Conservation (phyloP, 2,329 filamentous ascomycete genomes). For the Ploettnerulaceae sp. region DNA sequence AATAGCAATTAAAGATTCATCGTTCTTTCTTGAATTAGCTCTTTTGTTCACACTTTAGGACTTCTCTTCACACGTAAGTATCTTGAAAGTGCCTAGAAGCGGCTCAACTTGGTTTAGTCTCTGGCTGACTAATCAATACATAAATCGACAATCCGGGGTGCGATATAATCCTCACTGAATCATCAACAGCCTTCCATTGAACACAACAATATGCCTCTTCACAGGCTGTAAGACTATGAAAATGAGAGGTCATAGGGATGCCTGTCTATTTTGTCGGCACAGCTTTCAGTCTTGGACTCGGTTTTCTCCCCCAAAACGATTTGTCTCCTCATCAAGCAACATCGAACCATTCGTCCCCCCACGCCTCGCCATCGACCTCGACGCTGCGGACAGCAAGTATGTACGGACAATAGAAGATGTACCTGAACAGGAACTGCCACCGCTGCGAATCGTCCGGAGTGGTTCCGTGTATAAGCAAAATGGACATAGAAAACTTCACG, state of each 20-base stretch:
- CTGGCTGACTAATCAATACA: too few relatives aligned
- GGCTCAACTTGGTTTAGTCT: too few relatives aligned
- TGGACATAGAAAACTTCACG: neutral
- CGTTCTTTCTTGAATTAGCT: too few relatives aligned
- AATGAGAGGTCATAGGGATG: slow-evolving; percentile 11
- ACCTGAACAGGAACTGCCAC: slow-evolving; percentile 1
- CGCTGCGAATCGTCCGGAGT: neutral
- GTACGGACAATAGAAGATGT: slow-evolving; percentile 36
- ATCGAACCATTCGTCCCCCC: slow-evolving; percentile 35
- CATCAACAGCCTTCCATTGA: neutral
- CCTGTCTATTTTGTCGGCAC: slow-evolving; percentile 16
- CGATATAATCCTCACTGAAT: too few relatives aligned
- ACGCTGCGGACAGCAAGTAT: slow-evolving; percentile 41
- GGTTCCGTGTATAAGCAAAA: neutral
- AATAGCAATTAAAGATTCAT: too few relatives aligned
- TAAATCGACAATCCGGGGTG: slow-evolving; percentile 82
- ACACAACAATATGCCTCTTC: too few relatives aligned
- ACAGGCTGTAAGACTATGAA: neutral
- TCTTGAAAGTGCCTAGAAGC: too few relatives aligned
- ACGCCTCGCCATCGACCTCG: slow-evolving; percentile 46
- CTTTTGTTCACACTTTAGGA: too few relatives aligned
- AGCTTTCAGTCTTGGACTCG: neutral
- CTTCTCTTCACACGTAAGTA: too few relatives aligned
- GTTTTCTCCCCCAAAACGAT: slow-evolving; percentile 11
- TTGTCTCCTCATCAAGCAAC: slow-evolving; percentile 5